A percentile compares a stretch with the other conserved stretches of the same genome.
These are phyloP conservation scores for Phytophthora europaea DNA, from an alignment of 352 stramenopile species.

Conservation along the genomic window DNA sequence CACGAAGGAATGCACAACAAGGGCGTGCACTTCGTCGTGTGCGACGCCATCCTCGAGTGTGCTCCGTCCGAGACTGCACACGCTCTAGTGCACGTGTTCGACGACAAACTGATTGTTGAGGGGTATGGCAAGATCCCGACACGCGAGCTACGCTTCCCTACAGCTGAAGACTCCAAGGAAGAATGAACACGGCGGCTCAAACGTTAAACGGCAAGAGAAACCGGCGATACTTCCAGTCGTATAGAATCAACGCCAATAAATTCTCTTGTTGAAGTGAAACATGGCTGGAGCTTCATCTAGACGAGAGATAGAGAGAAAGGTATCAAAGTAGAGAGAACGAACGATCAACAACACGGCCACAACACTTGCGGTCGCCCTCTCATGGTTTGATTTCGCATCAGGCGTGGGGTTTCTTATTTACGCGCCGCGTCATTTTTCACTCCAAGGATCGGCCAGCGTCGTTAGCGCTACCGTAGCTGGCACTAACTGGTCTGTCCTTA, in stretches of 20 bases:
- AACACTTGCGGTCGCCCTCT: conserved; percentile 24
- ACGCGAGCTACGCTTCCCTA: conserved; percentile 57
- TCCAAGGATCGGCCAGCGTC: conserved; percentile 15
- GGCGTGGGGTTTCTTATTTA: conserved; percentile 28
- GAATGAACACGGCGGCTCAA: neutral
- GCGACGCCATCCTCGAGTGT: conserved; percentile 79
- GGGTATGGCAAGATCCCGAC: conserved; percentile 72
- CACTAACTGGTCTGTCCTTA: conserved; percentile 11
- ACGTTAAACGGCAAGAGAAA: conserved; percentile 13
- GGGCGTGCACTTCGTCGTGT: conserved; percentile 78
- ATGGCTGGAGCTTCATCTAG: neutral
- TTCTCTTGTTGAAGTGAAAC: conserved; percentile 16
- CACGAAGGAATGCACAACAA: conserved; percentile 41
- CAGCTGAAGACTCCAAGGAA: neutral
- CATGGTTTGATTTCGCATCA: conserved; percentile 39
- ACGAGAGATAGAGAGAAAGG: conserved; percentile 2
- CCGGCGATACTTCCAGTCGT: neutral
- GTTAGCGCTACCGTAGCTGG: conserved; percentile 11
- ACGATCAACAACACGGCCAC: conserved; percentile 17
- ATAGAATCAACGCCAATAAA: conserved; percentile 4
- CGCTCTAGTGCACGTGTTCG: conserved; percentile 67
- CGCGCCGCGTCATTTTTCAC: conserved; percentile 34
- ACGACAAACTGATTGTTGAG: conserved; percentile 59
- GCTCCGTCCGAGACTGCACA: conserved; percentile 64
- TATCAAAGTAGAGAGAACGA: conserved; percentile 8